Evolutionary conservation across 2,329 filamentous ascomycete species (phyloP), one percentile per base, ranked within the genome.

Genomic region (Colletotrichum falcatum): DNA sequence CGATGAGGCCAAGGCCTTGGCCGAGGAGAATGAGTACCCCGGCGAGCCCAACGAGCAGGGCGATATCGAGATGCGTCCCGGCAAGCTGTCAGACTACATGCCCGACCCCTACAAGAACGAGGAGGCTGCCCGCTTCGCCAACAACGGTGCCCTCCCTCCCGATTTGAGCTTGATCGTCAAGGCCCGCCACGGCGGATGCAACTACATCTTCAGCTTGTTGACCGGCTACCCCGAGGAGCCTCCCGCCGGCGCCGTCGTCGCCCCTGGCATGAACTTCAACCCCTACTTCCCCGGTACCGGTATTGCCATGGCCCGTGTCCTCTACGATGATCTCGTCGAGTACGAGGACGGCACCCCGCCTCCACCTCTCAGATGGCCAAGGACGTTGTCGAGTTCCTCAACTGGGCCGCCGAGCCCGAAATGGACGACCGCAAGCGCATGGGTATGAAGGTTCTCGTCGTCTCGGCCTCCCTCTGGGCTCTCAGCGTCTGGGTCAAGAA

Each of bases 391-490:
- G 96, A 99, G 86, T 99, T 99, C 88, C 89, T 99, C 81, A 98
- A 99, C 91, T 99, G 96, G 96, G 89, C 96, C 65, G 95, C 96
- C 69, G 96, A 99, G 87, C 96, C 96, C 59, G 96, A 99, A 88
- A 97, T 98, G 94, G 96, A 99, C 80, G 92, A 98, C 81, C 93
- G 96, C 81, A 99, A 99, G 93, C 96, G 94, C 88, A 99, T 98
- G 96, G 96, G 96, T 79, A 91, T 97, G 89, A 98, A 99, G 91
- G 93, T 97, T 65, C 83, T 99, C 77, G 90, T 92, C 75, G 89
- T 97, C 75, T 90, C 91, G 65, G 88, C 92, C 72, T 89, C 91
- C 73, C 87, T 99, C 74, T 92, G 94, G 80, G 94, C 94, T 67
- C 79, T 98, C 78, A 97, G 93, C 82, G 90, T 99, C 78, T 99